These are phyloP conservation scores for Emericellopsis cladophorae DNA, from an alignment of 2,329 filamentous ascomycete species.

Conservation along the genomic window DNA sequence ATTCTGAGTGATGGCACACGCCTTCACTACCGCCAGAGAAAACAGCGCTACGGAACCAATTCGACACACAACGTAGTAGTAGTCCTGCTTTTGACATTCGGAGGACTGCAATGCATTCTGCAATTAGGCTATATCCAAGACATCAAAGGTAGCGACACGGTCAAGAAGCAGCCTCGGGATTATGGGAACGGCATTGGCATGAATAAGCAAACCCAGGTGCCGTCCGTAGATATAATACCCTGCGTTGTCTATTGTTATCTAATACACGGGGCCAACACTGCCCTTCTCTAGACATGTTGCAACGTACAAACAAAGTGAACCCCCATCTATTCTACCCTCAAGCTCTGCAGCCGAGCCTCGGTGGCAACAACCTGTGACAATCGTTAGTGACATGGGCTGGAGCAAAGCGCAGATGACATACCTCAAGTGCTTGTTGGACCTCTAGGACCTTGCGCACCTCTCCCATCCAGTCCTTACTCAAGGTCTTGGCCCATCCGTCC, in stretches of 20 bases:
- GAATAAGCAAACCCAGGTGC: too few relatives aligned
- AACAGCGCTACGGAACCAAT: too few relatives aligned
- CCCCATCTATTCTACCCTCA: slow-evolving; percentile 59
- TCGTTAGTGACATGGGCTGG: slow-evolving; percentile 9
- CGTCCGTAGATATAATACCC: too few relatives aligned
- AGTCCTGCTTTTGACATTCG: too few relatives aligned
- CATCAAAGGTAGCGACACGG: too few relatives aligned
- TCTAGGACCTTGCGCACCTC: slow-evolving; percentile 89
- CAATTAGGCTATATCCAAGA: too few relatives aligned
- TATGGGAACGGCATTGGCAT: too few relatives aligned
- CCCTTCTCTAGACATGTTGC: neutral
- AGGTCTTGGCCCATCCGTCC: slow-evolving; percentile 86
- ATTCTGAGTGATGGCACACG: too few relatives aligned
- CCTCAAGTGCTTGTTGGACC: slow-evolving; percentile 91
- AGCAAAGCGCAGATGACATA: slow-evolving; percentile 34
- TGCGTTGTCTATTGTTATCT: slow-evolving; percentile 5
- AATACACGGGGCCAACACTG: slow-evolving; percentile 2
- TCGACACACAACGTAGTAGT: too few relatives aligned
- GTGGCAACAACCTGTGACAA: slow-evolving; percentile 66
- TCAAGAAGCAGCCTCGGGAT: too few relatives aligned
- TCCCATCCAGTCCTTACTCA: slow-evolving; percentile 85
- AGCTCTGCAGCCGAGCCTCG: slow-evolving; percentile 77
- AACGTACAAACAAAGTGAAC: slow-evolving; percentile 19
- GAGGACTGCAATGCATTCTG: too few relatives aligned
- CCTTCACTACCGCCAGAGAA: too few relatives aligned